A percentile compares a stretch with the other conserved stretches of the same genome.
phyloP scores from a whole-genome alignment of 805 yeast genomes.

The Starmerella khaoyaiensis region DNA sequence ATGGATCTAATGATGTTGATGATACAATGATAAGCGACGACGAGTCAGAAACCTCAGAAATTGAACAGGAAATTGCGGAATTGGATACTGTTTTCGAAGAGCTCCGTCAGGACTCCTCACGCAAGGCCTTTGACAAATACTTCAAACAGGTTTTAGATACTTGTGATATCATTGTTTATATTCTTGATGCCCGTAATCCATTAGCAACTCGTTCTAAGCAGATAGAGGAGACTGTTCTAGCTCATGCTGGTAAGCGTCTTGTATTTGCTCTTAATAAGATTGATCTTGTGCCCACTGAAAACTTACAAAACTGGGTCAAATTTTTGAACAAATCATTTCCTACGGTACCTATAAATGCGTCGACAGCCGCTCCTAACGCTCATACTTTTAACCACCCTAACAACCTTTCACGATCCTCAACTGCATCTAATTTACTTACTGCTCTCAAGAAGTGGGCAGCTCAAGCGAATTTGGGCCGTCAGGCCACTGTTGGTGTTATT shows the following conservation, averaged over 20 bases:
- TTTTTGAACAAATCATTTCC: slow-evolving; percentile 76
- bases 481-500: slow-evolving; percentile 85
- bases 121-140: slow-evolving; percentile 82
- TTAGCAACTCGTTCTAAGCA: slow-evolving; percentile 84
- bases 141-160: slow-evolving; percentile 88
- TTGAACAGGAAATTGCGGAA: slow-evolving; percentile 28
- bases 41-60: slow-evolving; percentile 27
- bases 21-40: slow-evolving; percentile 36
- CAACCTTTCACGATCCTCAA: slow-evolving; percentile 53
- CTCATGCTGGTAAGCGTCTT: slow-evolving; percentile 67
- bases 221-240: slow-evolving; percentile 80
- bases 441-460: slow-evolving; percentile 77
- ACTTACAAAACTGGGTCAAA: slow-evolving; percentile 70
- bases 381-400: slow-evolving; percentile 50
- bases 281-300: slow-evolving; percentile 80
- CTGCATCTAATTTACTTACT: slow-evolving; percentile 62
- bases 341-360: slow-evolving; percentile 73
- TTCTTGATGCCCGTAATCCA: slow-evolving; percentile 96
- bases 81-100: slow-evolving; percentile 33
- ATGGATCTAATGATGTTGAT: slow-evolving; percentile 33
- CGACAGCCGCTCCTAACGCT: slow-evolving; percentile 55
- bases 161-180: slow-evolving; percentile 81
- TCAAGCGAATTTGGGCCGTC: slow-evolving; percentile 72
- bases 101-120: slow-evolving; percentile 30
- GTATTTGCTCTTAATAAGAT: slow-evolving; percentile 81